These are phyloP conservation scores for Hippophae tibetana DNA, from an alignment of 306 rosid species.

Conservation along the genomic window DNA sequence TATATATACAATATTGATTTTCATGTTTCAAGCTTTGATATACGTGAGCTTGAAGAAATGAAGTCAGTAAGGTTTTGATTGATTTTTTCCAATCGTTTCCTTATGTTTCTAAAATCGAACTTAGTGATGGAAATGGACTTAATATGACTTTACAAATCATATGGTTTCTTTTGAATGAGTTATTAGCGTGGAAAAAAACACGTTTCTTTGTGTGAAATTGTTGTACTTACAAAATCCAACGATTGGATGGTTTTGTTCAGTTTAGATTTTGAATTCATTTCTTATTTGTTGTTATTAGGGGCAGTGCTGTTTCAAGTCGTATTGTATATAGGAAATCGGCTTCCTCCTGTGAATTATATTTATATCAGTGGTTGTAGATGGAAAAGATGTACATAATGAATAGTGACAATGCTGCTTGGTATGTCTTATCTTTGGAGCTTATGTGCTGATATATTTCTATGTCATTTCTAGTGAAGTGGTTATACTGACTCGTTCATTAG, in stretches of 20 bases:
- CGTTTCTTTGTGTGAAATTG: too few species aligned
- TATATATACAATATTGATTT: background rate
- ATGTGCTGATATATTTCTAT: too few species aligned
- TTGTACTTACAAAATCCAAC: too few species aligned
- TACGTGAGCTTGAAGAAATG: background rate
- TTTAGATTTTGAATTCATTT: background rate
- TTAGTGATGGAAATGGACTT: background rate
- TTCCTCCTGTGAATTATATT: slow-evolving; percentile 16
- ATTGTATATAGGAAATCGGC: slow-evolving; percentile 22
- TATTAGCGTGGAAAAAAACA: too few species aligned
- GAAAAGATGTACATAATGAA: slow-evolving; percentile 28
- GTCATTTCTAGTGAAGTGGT: too few species aligned
- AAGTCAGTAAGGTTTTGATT: too few species aligned
- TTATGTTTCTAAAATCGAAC: background rate
- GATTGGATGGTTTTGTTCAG: too few species aligned
- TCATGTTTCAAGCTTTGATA: background rate
- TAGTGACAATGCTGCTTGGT: slow-evolving; percentile 25
- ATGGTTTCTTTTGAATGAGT: too few species aligned
- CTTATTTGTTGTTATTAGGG: slow-evolving; percentile 21
- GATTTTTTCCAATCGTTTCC: background rate
- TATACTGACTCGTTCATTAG: too few species aligned
- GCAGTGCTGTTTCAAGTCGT: slow-evolving; percentile 26
- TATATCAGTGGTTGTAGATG: slow-evolving; percentile 11
- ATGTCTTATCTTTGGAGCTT: background rate
- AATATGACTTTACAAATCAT: too few species aligned